Base-by-base conservation (phyloP, 495 filamentous ascomycete species). In the Penicillium canescens region DNA sequence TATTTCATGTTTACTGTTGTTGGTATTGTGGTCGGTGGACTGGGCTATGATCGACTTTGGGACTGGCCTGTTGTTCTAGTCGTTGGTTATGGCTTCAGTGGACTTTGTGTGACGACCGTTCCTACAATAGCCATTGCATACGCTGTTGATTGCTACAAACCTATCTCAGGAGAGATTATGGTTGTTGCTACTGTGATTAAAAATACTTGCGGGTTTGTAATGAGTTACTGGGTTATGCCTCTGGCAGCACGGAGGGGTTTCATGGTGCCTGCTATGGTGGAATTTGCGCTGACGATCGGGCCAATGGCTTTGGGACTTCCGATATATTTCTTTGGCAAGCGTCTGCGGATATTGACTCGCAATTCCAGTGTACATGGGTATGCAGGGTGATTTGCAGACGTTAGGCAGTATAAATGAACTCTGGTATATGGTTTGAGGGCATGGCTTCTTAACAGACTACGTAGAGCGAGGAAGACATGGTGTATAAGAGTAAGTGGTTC, bases 121-220 rank as follows among this genome's bases (percentile, higher is more conserved):
- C 73, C 78, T 0, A 71, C 78, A 16, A 78, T 78, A 52, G 63
- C 66, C 16, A 67, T 59, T 44, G 68, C 74, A 3, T 82, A 82
- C 54, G 79, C 80, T 2, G 77, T 86, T n/a, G 82, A 86, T 56
- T 77, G 69, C 36, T 85, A 87, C 65, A 81, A 78, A 43, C 71
- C 72, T 18, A 66, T 81, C 42, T 67, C 79, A 1, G 76, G 75
- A 2, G 76, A 82, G 59, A 80, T 82, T 63, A 71, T 83, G 57
- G 77, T 83, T 31, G 71, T 74, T 16, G 78, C 76, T 18, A 82
- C 79, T 1, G 67, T 83, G 0, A 68, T 79, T 6, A 83, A 83
- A 62, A 80, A 83, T 55, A 69, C 77, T 0, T 77, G 79, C 65
- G 74, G 75, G 9, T 78, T 76, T 51, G 71, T 56, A 0, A 69